These are phyloP conservation scores for Exobasidium cylindrosporum DNA, from an alignment of 1,284 basidiomycete genomes.

Conservation along the genomic window DNA sequence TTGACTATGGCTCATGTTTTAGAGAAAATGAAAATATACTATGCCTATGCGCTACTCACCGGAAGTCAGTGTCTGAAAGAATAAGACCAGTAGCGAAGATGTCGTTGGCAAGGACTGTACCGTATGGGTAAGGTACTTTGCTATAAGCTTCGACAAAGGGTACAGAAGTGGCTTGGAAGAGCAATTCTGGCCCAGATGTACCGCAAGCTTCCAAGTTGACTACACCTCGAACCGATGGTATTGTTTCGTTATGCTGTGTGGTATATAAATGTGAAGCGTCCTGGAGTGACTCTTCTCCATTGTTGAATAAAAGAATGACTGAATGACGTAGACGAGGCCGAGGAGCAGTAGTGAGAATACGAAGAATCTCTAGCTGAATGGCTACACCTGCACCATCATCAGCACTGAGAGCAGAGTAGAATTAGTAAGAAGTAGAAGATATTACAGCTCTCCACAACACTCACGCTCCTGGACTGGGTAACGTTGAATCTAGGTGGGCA, in stretches of 20 bases:
- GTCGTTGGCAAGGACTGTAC: constrained; percentile 87
- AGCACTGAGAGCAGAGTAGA: too few species aligned
- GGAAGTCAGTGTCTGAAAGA: constrained; percentile 59
- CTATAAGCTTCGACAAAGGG: constrained; percentile 91
- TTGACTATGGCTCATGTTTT: constrained; percentile 64
- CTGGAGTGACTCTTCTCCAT: constrained; percentile 82
- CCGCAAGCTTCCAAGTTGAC: constrained; percentile 95
- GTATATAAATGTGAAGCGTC: constrained; percentile 76
- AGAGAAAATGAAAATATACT: too few species aligned
- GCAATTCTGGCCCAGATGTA: constrained; percentile 77
- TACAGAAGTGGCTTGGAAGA: constrained; percentile 92
- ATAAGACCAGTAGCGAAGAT: constrained; percentile 90
- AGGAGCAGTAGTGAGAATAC: constrained; percentile 68
- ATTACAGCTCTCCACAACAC: too few species aligned
- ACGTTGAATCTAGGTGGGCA: constrained; percentile 74
- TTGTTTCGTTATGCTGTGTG: constrained; percentile 49
- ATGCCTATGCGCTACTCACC: too few species aligned
- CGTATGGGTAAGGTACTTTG: constrained; percentile 81
- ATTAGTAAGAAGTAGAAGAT: too few species aligned
- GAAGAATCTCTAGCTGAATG: constrained; percentile 76
- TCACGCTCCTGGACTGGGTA: constrained; percentile 58
- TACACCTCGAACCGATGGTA: constrained; percentile 71
- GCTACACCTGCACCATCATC: constrained; percentile 78
- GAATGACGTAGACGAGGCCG: constrained; percentile 72
- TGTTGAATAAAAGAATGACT: constrained; percentile 88